These are phyloP conservation scores for Cadophora luteo-olivacea DNA, from an alignment of 2,329 filamentous ascomycete species.

Conservation along the genomic window DNA sequence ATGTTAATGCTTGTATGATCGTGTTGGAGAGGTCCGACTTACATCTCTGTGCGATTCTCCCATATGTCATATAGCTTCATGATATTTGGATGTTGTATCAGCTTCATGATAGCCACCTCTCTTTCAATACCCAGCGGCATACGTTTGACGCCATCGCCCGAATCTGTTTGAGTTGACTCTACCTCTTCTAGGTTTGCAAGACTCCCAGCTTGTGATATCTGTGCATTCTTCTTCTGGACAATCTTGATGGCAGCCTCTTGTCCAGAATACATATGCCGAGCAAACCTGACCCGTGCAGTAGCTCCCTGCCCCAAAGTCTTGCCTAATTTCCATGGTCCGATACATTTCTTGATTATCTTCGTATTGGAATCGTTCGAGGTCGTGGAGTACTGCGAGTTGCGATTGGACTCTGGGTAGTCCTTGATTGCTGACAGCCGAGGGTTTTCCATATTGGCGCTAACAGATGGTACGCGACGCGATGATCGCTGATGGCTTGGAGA, in stretches of 20 bases:
- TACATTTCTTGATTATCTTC: constrained; percentile 66
- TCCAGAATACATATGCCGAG: constrained; percentile 78
- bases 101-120: constrained; percentile 96
- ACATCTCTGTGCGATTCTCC: constrained; percentile 97
- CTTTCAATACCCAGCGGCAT: constrained; percentile 91
- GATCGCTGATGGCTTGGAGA: neutral
- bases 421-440: constrained; percentile 46
- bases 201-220: constrained; percentile 84
- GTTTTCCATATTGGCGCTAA: constrained; percentile 32
- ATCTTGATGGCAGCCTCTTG: constrained; percentile 95
- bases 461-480: constrained; percentile 1
- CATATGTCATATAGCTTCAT: constrained; percentile 95
- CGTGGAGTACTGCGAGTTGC: constrained; percentile 49
- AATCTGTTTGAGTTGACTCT: constrained; percentile 63
- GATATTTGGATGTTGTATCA: constrained; percentile 93
- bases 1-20: neutral
- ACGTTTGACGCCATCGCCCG: constrained; percentile 65
- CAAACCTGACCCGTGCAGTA: constrained; percentile 85
- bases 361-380: constrained; percentile 46
- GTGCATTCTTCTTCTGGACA: constrained; percentile 81
- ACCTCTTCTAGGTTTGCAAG: constrained; percentile 82
- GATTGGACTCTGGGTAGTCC: constrained; percentile 45
- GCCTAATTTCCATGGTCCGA: constrained; percentile 94
- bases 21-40: constrained; percentile 48
- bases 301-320: constrained; percentile 89